Base-by-base conservation (phyloP, 495 filamentous ascomycete species). In the Niebla homalea region DNA sequence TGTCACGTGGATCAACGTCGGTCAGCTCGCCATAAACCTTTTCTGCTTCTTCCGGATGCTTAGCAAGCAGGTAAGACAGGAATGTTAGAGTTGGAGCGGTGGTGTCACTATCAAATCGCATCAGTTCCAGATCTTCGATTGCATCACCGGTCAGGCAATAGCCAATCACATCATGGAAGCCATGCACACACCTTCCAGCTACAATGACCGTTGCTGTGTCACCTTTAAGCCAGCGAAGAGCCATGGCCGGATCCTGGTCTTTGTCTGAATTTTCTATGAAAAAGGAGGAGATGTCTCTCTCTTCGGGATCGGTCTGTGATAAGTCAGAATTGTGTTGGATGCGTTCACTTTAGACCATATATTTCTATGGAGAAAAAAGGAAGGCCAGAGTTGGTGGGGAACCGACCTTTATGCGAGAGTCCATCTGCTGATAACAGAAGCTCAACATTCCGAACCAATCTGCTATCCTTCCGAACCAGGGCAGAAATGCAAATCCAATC, bases 61-160 rank as follows among this genome's bases (percentile, higher is more conserved):
- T 60, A 14, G 67, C 60, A 3, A 73, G 63, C 48, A 67, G 58
- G 46, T 70, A 76, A 26, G 73, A 61, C 5, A 62, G 54, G 20
- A 64, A 61, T 19, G 65, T 61, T n/a, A n/a, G n/a, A n/a, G n/a
- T n/a, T n/a, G n/a, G n/a, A n/a, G n/a, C n/a, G n/a, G n/a, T n/a
- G n/a, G n/a, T n/a, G n/a, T n/a, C n/a, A n/a, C n/a, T n/a, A n/a
- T n/a, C n/a, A n/a, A n/a, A n/a, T n/a, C n/a, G n/a, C n/a, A n/a
- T n/a, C n/a, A n/a, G n/a, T n/a, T n/a, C n/a, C n/a, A n/a, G n/a
- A n/a, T n/a, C n/a, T n/a, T n/a, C n/a, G n/a, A n/a, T n/a, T n/a
- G n/a, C n/a, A n/a, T n/a, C n/a, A n/a, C n/a, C n/a, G n/a, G n/a
- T n/a, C n/a, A n/a, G n/a, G n/a, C n/a, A n/a, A n/a, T n/a, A n/a